Conservation (phyloP, 2,329 filamentous ascomycete species). For the Monosporascus sp. region DNA sequence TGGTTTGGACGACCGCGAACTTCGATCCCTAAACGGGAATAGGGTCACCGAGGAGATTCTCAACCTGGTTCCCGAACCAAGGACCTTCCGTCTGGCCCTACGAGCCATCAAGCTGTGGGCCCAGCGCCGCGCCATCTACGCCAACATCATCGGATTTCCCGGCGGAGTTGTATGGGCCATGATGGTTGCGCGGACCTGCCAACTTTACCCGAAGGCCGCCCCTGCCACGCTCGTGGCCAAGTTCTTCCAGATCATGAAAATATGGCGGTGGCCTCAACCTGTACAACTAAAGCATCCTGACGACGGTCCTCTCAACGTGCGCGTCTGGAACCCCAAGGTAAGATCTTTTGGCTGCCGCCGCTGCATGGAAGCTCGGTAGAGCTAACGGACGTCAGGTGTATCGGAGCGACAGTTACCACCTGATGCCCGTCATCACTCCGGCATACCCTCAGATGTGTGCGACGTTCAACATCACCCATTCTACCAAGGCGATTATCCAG, state of each 20-base stretch:
- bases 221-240: conserved; percentile 85
- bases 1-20: conserved; percentile 79
- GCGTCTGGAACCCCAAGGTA: conserved; percentile 92
- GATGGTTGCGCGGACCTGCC: conserved; percentile 91
- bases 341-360: conserved; percentile 10
- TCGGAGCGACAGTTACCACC: conserved; percentile 72
- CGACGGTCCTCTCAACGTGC: conserved; percentile 71
- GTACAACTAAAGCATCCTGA: conserved; percentile 86
- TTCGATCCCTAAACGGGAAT: conserved; percentile 88
- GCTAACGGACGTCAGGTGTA: conserved; percentile 53
- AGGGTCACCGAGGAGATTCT: conserved; percentile 92
- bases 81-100: conserved; percentile 82
- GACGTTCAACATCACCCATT: conserved; percentile 87
- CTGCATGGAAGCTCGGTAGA: conserved; percentile 8
- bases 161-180: conserved; percentile 98
- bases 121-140: conserved; percentile 85
- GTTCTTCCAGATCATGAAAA: conserved; percentile 87
- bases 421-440: conserved; percentile 98
- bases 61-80: conserved; percentile 79
- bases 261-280: conserved; percentile 94
- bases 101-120: conserved; percentile 97
- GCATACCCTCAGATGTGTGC: conserved; percentile 98
- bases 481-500: conserved; percentile 78
- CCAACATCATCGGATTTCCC: conserved; percentile 93
- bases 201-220: conserved; percentile 89